phyloP scores from a whole-genome alignment of 2,329 filamentous ascomycete species.

The Calonectria leucothoes region DNA sequence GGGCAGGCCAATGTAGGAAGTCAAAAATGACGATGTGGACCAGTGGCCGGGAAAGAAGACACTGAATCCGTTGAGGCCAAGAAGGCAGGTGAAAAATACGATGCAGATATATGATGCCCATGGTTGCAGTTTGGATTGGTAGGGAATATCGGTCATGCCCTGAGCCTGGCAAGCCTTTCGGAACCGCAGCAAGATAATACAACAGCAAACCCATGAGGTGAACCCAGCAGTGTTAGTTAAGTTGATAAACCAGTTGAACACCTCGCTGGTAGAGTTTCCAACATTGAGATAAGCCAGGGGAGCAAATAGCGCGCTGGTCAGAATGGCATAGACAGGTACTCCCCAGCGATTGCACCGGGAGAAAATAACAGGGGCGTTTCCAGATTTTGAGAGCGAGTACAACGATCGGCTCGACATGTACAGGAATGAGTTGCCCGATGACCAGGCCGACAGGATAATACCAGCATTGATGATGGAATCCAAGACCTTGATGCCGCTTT shows the following conservation, averaged over 20 bases:
- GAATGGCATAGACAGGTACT: constrained; percentile 32
- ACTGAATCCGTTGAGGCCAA: constrained; percentile 72
- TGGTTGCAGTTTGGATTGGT: constrained; percentile 65
- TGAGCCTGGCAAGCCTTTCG: constrained; percentile 53
- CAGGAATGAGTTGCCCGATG: constrained; percentile 65
- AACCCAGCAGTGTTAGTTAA: constrained; percentile 63
- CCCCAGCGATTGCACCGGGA: constrained; percentile 36
- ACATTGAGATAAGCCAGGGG: constrained; percentile 72
- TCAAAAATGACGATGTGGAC: constrained; percentile 67
- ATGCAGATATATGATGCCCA: constrained; percentile 67
- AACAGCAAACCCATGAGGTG: constrained; percentile 65
- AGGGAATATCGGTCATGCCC: constrained; percentile 59
- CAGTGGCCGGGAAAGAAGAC: constrained; percentile 72
- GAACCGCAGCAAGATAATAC: constrained; percentile 70
- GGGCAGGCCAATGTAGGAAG: constrained; percentile 74
- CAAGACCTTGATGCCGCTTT: constrained; percentile 55
- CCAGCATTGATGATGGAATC: constrained; percentile 63
- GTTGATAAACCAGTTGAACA: constrained; percentile 70
- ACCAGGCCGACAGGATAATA: constrained; percentile 67
- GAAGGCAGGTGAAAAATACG: constrained; percentile 62
- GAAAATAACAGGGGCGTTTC: constrained; percentile 53
- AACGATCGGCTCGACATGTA: constrained; percentile 56
- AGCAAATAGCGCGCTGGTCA: constrained; percentile 53
- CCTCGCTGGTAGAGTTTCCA: constrained; percentile 65
- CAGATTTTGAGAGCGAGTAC: constrained; percentile 55